phyloP scores from a whole-genome alignment of 805 yeast genomes.

The Spathaspora gorwiae region DNA sequence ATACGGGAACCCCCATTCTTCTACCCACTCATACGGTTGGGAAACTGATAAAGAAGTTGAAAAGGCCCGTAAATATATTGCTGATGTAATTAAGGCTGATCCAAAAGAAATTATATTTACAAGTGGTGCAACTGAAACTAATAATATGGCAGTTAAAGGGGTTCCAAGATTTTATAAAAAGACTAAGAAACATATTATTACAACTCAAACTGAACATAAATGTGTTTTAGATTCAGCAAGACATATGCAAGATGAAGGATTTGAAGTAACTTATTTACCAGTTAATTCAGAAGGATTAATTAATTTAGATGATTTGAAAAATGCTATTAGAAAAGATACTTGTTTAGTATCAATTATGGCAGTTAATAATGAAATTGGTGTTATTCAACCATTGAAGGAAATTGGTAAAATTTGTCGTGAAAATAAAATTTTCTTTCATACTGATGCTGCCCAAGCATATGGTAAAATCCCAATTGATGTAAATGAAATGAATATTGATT shows the following conservation, averaged over 20 bases:
- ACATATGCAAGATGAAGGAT: constrained; percentile 93
- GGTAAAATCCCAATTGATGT: constrained; percentile 94
- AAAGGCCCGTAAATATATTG: constrained; percentile 75
- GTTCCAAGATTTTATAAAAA: constrained; percentile 89
- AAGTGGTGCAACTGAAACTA: constrained; percentile 96
- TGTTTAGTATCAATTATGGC: constrained; percentile 91
- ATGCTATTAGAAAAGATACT: constrained; percentile 86
- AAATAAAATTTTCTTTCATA: constrained; percentile 91
- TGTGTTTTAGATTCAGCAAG: constrained; percentile 98
- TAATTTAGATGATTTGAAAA: constrained; percentile 69
- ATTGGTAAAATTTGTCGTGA: constrained; percentile 84
- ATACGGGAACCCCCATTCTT: constrained; percentile 96
- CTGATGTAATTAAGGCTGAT: constrained; percentile 83
- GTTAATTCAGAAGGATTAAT: constrained; percentile 80
- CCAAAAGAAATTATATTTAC: constrained; percentile 96
- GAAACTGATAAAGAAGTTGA: constrained; percentile 94
- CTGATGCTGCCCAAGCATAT: constrained; percentile 96
- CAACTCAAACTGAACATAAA: constrained; percentile 96
- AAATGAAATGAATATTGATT: constrained; percentile 86
- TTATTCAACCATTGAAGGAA: constrained; percentile 91
- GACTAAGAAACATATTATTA: constrained; percentile 89
- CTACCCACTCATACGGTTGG: constrained; percentile 98
- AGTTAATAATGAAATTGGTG: constrained; percentile 97
- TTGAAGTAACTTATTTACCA: constrained; percentile 88
- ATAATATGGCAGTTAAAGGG: constrained; percentile 93